phyloP scores from a whole-genome alignment of 306 rosid genomes.

The Rosa rugosa region DNA sequence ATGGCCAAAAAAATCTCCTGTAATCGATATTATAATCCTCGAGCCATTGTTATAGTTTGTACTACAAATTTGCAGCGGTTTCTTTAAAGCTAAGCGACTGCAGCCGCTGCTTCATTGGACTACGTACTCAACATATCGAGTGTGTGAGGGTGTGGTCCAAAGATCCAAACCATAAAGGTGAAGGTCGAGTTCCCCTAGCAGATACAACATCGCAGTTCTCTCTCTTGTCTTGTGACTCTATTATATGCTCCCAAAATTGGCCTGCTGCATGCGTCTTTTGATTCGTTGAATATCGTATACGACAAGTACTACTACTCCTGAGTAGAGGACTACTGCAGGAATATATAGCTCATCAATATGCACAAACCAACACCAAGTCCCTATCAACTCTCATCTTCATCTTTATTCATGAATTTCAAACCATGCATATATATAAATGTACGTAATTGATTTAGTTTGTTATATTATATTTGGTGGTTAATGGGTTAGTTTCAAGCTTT shows the following conservation, averaged over 20 bases:
- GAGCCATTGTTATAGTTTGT: not conserved
- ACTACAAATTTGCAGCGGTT: not conserved
- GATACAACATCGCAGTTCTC: not conserved
- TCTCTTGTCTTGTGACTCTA: not conserved
- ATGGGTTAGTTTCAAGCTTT: not conserved
- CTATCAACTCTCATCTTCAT: not conserved
- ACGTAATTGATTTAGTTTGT: not conserved
- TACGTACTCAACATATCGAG: not conserved
- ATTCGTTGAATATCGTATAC: not conserved
- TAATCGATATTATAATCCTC: not conserved
- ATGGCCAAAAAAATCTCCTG: not conserved
- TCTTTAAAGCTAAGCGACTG: slow-evolving; percentile 7
- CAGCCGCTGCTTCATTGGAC: not conserved
- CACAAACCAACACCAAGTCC: not conserved
- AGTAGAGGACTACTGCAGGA: not conserved
- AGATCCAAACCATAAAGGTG: not conserved
- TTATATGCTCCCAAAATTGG: not conserved
- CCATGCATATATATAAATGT: not conserved
- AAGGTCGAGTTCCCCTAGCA: not conserved
- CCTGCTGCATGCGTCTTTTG: not conserved
- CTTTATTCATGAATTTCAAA: not conserved
- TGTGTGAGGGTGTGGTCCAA: not conserved
- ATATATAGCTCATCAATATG: not conserved
- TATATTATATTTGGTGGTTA: not conserved
- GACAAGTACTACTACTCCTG: not conserved